phyloP scores from a whole-genome alignment of 345 rosid species.

The Mallotus nudiflorus region DNA sequence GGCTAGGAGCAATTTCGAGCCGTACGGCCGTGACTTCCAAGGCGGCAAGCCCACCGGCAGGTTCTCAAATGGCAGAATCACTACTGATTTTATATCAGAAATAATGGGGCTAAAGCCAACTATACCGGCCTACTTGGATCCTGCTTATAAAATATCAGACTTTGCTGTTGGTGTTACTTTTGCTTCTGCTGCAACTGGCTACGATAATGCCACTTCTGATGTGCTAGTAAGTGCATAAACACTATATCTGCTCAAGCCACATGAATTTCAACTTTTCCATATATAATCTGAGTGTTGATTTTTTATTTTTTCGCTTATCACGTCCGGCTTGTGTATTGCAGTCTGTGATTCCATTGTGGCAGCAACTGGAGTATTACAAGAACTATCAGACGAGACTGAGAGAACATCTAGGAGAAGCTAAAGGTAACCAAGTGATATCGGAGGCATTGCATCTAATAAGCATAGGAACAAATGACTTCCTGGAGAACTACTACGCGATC shows the following conservation, averaged over 20 bases:
- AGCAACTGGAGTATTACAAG: conserved; percentile 51
- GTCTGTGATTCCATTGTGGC: conserved; percentile 69
- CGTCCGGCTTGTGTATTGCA: conserved; percentile 25
- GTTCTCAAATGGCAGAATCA: conserved; percentile 32
- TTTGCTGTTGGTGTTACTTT: conserved; percentile 30
- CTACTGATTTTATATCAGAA: conserved; percentile 29
- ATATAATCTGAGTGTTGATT: no score
- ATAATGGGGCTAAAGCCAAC: conserved; percentile 23
- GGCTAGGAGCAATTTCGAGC: conserved; percentile 27
- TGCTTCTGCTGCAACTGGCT: conserved; percentile 39
- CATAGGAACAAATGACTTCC: conserved; percentile 69
- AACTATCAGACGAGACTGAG: conserved; percentile 47
- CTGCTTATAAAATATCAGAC: conserved; percentile 23
- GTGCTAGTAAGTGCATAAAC: conserved; percentile 21
- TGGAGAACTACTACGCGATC: conserved; percentile 52
- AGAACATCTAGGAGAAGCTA: conserved; percentile 40
- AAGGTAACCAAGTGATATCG: conserved; percentile 30
- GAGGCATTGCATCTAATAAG: conserved; percentile 52
- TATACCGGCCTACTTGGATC: conserved; percentile 31
- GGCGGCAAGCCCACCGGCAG: conserved; percentile 29
- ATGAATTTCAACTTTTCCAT: no score
- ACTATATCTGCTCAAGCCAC: no score
- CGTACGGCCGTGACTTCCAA: conserved; percentile 25
- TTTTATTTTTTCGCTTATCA: no score
- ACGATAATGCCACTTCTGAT: conserved; percentile 31